phyloP scores from a whole-genome alignment of 2,329 filamentous ascomycete genomes.

The Diaporthe citri region DNA sequence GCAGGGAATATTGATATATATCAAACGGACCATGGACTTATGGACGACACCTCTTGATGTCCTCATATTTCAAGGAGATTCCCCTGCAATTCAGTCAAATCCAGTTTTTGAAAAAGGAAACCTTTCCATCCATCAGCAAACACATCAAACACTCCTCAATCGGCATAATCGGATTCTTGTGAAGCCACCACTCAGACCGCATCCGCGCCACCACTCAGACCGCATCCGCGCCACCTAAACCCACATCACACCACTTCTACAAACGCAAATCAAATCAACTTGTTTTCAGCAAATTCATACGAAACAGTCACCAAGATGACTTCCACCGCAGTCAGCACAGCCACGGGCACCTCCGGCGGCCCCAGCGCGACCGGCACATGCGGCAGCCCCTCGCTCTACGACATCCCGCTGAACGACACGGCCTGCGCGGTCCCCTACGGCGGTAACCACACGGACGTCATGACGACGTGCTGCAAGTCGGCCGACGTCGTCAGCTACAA shows the following conservation, averaged over 20 bases:
- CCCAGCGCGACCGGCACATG: conserved; percentile 21
- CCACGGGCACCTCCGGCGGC: not conserved
- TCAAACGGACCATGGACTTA: conserved; percentile 33
- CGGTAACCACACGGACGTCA: conserved; percentile 56
- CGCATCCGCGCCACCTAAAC: not conserved
- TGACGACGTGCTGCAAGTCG: conserved; percentile 42
- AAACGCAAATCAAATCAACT: not conserved
- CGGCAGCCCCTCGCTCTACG: conserved; percentile 49
- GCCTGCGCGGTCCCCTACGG: conserved; percentile 58
- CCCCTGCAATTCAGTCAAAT: not conserved
- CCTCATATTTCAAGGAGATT: not conserved
- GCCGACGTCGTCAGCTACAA: conserved; percentile 54
- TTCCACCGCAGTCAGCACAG: not conserved
- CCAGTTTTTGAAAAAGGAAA: not conserved
- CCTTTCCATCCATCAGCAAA: not conserved
- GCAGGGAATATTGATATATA: conserved; percentile 31
- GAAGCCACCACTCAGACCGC: not conserved
- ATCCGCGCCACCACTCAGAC: not conserved
- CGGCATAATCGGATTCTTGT: not conserved
- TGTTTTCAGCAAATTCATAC: not conserved
- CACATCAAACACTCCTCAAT: not conserved
- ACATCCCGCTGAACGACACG: conserved; percentile 58
- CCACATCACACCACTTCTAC: not conserved
- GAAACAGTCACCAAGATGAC: conserved; percentile 12
- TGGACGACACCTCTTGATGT: not conserved